These are phyloP conservation scores for Rugonectria rugulosa DNA, from an alignment of 2,329 filamentous ascomycete species.

Conservation along the genomic window DNA sequence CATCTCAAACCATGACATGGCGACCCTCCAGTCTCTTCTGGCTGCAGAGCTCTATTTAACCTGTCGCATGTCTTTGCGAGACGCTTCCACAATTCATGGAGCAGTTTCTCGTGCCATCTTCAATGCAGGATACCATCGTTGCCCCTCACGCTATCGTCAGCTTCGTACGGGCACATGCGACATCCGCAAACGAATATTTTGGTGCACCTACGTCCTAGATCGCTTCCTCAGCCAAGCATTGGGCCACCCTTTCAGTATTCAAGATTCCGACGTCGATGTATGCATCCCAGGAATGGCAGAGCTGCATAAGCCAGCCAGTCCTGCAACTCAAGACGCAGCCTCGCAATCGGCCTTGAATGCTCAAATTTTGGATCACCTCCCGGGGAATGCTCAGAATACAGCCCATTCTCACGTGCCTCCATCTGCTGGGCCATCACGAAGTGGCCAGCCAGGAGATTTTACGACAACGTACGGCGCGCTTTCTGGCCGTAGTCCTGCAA, in stretches of 20 bases:
- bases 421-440: background rate
- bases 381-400: background rate
- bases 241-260: conserved; percentile 45
- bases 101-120: conserved; percentile 55
- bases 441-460: background rate
- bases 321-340: background rate
- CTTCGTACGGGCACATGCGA: conserved; percentile 44
- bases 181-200: conserved; percentile 51
- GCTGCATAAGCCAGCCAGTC: conserved; percentile 28
- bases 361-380: conserved; percentile 15
- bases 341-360: conserved; percentile 8
- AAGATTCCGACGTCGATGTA: conserved; percentile 48
- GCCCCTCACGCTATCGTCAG: conserved; percentile 57
- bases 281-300: conserved; percentile 42
- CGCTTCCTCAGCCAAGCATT: conserved; percentile 46
- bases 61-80: conserved; percentile 55
- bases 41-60: conserved; percentile 57
- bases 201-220: conserved; percentile 49
- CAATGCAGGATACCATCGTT: conserved; percentile 59
- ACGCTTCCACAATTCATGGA: conserved; percentile 57
- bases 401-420: background rate
- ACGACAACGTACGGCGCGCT: background rate
- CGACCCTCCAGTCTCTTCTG: conserved; percentile 57
- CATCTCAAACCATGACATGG: conserved; percentile 51
- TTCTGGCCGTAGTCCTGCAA: conserved; percentile 11